Percentiles rank a stretch among this genome's conserved stretches.
phyloP scores from a whole-genome alignment of 805 yeast genomes.

The Wickerhamiella vanderwaltii region DNA sequence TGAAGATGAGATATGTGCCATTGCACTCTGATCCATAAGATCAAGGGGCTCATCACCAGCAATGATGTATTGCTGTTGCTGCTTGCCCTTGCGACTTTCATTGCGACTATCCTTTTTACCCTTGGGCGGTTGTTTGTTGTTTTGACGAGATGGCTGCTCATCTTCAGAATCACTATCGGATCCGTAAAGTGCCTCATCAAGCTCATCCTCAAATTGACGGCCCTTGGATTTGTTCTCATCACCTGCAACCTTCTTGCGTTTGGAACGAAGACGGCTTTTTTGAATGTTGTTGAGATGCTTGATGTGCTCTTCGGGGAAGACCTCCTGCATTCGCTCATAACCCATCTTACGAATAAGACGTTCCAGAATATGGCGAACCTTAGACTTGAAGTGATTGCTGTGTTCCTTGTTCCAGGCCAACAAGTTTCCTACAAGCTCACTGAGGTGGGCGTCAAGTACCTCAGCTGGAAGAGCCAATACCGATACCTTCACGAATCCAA shows the following conservation, averaged over 20 bases:
- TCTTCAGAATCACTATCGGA: constrained; percentile 48
- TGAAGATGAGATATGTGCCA: constrained; percentile 80
- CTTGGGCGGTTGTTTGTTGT: not conserved
- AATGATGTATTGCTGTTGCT: constrained; percentile 52
- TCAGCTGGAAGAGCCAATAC: constrained; percentile 73
- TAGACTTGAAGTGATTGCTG: constrained; percentile 85
- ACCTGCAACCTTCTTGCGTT: constrained; percentile 45
- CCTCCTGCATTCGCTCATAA: constrained; percentile 63
- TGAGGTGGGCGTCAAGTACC: constrained; percentile 51
- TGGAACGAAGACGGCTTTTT: constrained; percentile 73
- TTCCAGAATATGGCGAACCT: constrained; percentile 86
- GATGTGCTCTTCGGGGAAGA: constrained; percentile 82
- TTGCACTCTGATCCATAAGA: constrained; percentile 69
- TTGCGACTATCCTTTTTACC: not conserved
- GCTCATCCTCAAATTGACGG: constrained; percentile 65
- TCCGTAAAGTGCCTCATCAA: constrained; percentile 83
- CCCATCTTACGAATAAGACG: constrained; percentile 84
- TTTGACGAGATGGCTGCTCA: constrained; percentile 27
- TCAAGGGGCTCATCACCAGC: constrained; percentile 74
- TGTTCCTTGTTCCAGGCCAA: constrained; percentile 93
- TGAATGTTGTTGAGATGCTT: constrained; percentile 75
- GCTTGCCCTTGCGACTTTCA: constrained; percentile 18
- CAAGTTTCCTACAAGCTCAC: constrained; percentile 54
- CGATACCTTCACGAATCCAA: constrained; percentile 89
- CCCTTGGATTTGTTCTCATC: constrained; percentile 27